A percentile compares a stretch with the other conserved stretches of the same genome.
phyloP scores from a whole-genome alignment of 805 yeast species.

The Dipodascopsis tothii region DNA sequence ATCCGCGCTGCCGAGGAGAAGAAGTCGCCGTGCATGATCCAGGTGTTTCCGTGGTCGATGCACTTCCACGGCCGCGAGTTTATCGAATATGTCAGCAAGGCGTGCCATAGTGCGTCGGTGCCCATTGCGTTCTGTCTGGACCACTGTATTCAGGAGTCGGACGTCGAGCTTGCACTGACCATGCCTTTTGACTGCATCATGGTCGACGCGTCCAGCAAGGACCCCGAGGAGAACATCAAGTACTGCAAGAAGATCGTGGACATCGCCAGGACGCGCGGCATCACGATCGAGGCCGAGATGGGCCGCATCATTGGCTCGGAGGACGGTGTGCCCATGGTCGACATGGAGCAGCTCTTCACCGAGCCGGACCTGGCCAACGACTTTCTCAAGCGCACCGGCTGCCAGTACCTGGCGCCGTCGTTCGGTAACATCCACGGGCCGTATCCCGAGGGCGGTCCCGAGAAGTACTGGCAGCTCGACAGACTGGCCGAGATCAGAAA shows the following conservation, averaged over 20 bases:
- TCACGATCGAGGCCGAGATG: conserved; percentile 36
- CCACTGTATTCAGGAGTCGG: conserved; percentile 33
- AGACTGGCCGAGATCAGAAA: conserved; percentile 20
- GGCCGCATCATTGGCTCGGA: conserved; percentile 38
- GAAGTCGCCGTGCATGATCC: conserved; percentile 33
- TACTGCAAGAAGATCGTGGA: conserved; percentile 30
- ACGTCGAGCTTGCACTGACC: conserved; percentile 31
- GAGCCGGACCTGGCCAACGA: conserved; percentile 32
- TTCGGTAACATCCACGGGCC: conserved; percentile 37
- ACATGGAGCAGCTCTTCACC: conserved; percentile 32
- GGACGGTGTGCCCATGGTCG: conserved; percentile 32
- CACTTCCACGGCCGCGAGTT: conserved; percentile 32
- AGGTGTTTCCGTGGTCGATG: conserved; percentile 36
- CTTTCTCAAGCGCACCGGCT: conserved; percentile 32
- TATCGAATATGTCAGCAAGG: conserved; percentile 27
- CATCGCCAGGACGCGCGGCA: conserved; percentile 29
- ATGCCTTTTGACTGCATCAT: conserved; percentile 37
- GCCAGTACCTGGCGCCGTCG: conserved; percentile 35
- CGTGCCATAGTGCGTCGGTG: conserved; percentile 31
- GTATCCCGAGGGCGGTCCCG: conserved; percentile 34
- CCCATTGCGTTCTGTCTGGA: conserved; percentile 36
- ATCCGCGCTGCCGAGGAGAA: conserved; percentile 34
- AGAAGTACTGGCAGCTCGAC: conserved; percentile 29
- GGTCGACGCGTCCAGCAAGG: conserved; percentile 37
- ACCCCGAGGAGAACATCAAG: conserved; percentile 32